Evolutionary conservation across 169 alveolate genomes (phyloP), one percentile per base, ranked within the genome.

Genomic region (Eimeria tenella): DNA sequence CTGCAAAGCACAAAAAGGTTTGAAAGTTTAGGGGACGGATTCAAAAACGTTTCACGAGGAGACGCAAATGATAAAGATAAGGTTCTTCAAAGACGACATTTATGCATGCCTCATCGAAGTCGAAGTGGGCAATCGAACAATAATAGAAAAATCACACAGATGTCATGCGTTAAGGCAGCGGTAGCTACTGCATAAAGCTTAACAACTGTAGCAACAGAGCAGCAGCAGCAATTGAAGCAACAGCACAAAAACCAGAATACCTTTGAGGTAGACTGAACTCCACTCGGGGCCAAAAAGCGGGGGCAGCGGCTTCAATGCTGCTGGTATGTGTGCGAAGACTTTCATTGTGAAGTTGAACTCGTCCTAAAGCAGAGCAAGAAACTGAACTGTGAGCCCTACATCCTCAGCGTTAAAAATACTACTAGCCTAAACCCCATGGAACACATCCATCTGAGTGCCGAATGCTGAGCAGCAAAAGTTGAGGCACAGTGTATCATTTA

Each of bases 261-360:
- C 68, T n/a, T 55, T 49, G 73, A 91, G 10, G 25, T 88, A 91
- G 58, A 56, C 58, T 9, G 90, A 81, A 58, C 56, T 55, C 50
- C 73, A 84, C 25, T n/a, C 55, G n/a, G 83, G 60, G 13, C 95
- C 94, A 31, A 96, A 53, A 58, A 94, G 77, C 52, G 96, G 96
- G 56, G 97, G 96, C 52, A 96, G 93, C 62, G 93, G 96, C 49
- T 75, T 84, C 60, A 96, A 55, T 13, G 93, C 74, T 23, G 94
- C 56, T 89, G 84, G 95, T 6, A 95, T 92, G 56, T 95, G 96
- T 62, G 95, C 91, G 90, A 86, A 95, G 15, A 94, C 96, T 84
- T 96, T 96, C 55, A 95, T 5, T 10, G 96, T 94, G 86, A 93
- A 96, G 68, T 93, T 94, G 88, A 96, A 94, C 65, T 96, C 96